Base-by-base conservation (phyloP, 2,329 filamentous ascomycete genomes). In the Monosporascus sp. region DNA sequence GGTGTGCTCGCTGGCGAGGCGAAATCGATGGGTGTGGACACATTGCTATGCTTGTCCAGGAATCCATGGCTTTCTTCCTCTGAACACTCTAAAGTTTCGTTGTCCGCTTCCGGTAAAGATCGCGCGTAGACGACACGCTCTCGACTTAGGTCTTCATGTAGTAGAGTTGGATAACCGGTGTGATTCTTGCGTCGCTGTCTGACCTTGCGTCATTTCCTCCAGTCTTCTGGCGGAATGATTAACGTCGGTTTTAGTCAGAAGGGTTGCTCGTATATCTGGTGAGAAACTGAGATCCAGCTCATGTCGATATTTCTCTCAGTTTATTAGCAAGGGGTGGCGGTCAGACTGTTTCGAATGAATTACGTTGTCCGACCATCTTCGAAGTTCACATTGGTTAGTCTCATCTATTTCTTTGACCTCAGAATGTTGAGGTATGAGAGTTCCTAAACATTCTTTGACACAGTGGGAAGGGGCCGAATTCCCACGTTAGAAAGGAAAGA, bases 61-160 rank as follows among this genome's bases (percentile, higher is more conserved):
- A 5, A 31, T 31, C 9, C 20, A 22, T 44, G 18, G n/a, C 20
- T 18, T 3, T 24, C 20, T 5, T 24, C 41, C 5, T 44, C 9
- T 24, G 41, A 44, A 6, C 20, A 15, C 11, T 44, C 6, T 6
- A 24, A 15, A 22, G 18, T 44, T 44, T 44, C 41, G 11, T 18
- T 22, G 41, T 22, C 41, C 14, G 11, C n/a, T 44, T 20, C 41
- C 20, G 4, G 11, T 24, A 11, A 15, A 11, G n/a, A 14, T 22
- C 20, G 7, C 36, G 22, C 1, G n/a, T 54, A 56, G 49, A 50
- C 54, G 14, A 48, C 46, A 14, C 47, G 48, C 25, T 58, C 52
- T 15, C 51, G 51, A 36, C 46, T 48, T 15, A 58, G 31, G 31
- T 58, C 50, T 37, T 56, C 52, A 38, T 56, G 47, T 8, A 54